A percentile compares a stretch with the other conserved stretches of the same genome.
Evolutionary conservation across 768 basidiomycete species (phyloP).

Genomic region (Phylloporus sp.): DNA sequence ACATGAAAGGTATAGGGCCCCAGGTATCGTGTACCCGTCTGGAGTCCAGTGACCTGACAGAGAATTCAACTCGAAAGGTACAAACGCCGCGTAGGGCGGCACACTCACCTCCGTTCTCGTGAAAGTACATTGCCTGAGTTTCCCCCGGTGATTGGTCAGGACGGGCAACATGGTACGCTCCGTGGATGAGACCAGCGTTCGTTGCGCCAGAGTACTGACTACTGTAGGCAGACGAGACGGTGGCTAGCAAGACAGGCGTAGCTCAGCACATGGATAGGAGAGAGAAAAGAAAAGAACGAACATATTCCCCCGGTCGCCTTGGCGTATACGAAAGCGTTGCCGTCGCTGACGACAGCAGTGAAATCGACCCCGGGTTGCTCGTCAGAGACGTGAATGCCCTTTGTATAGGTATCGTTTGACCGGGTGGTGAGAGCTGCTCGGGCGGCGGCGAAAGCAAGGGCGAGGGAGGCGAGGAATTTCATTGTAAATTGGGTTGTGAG

Average conservation of each 20-base stretch:
- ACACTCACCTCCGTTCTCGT: constrained; percentile 48
- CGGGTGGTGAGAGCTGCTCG: constrained; percentile 24
- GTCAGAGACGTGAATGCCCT: constrained; percentile 53
- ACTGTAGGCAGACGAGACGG: constrained; percentile 28
- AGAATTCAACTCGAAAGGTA: background rate
- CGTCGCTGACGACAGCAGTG: constrained; percentile 46
- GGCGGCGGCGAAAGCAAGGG: constrained; percentile 12
- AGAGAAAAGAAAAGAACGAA: constrained; percentile 20
- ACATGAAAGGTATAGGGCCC: too few relatives aligned
- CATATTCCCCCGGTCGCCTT: constrained; percentile 65
- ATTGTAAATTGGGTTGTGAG: constrained; percentile 3
- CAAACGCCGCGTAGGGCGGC: background rate
- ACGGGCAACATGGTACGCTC: constrained; percentile 56
- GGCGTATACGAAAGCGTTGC: constrained; percentile 54
- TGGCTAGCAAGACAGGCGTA: constrained; percentile 9
- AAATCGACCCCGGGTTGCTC: constrained; percentile 49
- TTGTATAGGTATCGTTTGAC: constrained; percentile 35
- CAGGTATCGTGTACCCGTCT: too few relatives aligned
- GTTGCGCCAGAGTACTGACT: constrained; percentile 54
- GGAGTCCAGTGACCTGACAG: constrained; percentile 43
- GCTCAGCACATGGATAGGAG: background rate
- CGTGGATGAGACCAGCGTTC: constrained; percentile 50
- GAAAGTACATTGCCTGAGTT: constrained; percentile 54
- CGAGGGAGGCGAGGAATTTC: constrained; percentile 19
- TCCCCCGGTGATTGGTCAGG: constrained; percentile 51